Percentiles rank a stretch among this genome's conserved stretches.
Evolutionary conservation across 169 alveolate genomes (phyloP).

Genomic region (Babesia caballi): DNA sequence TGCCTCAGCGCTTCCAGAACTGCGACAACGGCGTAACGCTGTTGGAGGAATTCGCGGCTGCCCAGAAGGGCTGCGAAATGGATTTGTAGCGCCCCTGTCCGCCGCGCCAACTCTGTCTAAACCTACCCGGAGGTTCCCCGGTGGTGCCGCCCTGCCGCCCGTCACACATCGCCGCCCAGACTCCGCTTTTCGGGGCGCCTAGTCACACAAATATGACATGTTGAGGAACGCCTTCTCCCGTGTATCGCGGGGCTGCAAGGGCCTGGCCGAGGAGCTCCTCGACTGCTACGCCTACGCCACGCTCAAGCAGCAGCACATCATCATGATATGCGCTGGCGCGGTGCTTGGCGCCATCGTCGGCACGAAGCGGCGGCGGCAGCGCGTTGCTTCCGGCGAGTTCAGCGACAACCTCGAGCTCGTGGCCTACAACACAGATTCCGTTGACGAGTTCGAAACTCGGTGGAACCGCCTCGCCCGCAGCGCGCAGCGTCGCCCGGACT

Average conservation of each 20-base stretch:
- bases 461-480: conserved; percentile 64
- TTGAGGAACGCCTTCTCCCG: not conserved
- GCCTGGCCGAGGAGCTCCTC: conserved; percentile 38
- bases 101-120: no score
- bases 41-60: not conserved
- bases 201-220: not conserved
- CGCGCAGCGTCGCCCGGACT: conserved; percentile 68
- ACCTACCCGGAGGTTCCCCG: no score
- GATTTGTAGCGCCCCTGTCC: no score
- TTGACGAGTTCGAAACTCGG: conserved; percentile 55
- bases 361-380: conserved; percentile 19
- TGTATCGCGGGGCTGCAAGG: conserved; percentile 23
- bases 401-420: conserved; percentile 70
- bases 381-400: conserved; percentile 70
- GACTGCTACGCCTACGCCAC: conserved; percentile 68
- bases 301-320: conserved; percentile 70
- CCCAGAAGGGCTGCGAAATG: not conserved
- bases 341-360: conserved; percentile 73
- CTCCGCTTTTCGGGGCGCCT: no score
- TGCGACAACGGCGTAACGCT: conserved; percentile 1
- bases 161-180: no score
- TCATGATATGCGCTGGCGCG: conserved; percentile 69
- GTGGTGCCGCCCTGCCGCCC: no score
- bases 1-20: conserved; percentile 33
- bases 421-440: conserved; percentile 61